Percentiles rank a stretch among this genome's conserved stretches.
Conservation (phyloP, 1,139 yeast genomes). For the Meyerozyma guilliermondii region DNA sequence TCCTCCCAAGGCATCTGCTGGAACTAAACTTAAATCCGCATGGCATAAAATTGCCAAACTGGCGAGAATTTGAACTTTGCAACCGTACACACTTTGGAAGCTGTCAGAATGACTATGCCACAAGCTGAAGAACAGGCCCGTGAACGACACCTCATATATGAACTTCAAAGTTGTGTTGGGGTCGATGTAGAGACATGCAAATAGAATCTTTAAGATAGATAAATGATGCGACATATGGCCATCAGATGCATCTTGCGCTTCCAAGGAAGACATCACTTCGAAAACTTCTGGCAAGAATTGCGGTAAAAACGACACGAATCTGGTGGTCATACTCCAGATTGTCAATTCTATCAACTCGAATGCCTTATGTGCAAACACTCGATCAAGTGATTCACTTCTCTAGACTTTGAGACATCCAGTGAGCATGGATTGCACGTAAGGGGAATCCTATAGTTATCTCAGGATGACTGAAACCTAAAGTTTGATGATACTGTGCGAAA, state of each 20-base stretch:
- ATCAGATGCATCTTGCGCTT: constrained; percentile 38
- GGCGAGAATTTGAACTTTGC: constrained; percentile 49
- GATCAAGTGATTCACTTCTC: constrained; percentile 33
- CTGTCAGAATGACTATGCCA: constrained; percentile 46
- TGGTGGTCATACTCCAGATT: constrained; percentile 31
- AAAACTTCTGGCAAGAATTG: constrained; percentile 35
- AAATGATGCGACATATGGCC: constrained; percentile 45
- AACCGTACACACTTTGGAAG: constrained; percentile 53
- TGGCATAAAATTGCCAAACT: constrained; percentile 28
- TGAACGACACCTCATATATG: constrained; percentile 33
- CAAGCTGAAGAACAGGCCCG: constrained; percentile 35
- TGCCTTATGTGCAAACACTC: constrained; percentile 37
- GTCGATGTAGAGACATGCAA: constrained; percentile 36
- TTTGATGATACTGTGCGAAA: constrained; percentile 44
- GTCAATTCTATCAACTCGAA: constrained; percentile 40
- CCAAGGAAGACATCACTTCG: constrained; percentile 30
- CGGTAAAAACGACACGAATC: constrained; percentile 29
- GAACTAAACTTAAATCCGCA: constrained; percentile 22
- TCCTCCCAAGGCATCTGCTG: constrained; percentile 36
- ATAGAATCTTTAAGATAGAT: constrained; percentile 40
- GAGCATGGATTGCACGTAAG: constrained; percentile 36
- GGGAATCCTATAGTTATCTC: constrained; percentile 31
- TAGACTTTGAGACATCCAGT: constrained; percentile 34
- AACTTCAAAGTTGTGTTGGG: constrained; percentile 35
- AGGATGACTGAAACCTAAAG: constrained; percentile 38